phyloP scores from a whole-genome alignment of 441 rosid species.

The Corymbia calophylla region DNA sequence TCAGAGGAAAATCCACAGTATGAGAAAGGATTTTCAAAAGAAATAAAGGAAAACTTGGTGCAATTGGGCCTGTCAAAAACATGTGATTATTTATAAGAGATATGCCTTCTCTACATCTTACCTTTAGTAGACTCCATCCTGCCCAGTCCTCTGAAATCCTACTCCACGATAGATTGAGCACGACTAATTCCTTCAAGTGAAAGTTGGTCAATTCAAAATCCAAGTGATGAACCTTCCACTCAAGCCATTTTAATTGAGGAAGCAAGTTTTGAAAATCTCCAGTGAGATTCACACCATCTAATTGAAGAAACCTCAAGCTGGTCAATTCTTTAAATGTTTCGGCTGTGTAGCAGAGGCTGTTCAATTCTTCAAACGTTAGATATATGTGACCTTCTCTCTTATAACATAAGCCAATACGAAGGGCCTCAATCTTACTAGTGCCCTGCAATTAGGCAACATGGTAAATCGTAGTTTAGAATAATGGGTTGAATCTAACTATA shows the following conservation, averaged over 20 bases:
- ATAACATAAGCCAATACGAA: not conserved
- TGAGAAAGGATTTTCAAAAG: not conserved
- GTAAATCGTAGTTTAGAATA: rapidly evolving
- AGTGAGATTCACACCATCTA: rapidly evolving
- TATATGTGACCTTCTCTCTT: not conserved
- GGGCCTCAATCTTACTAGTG: rapidly evolving
- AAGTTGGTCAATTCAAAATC: not conserved
- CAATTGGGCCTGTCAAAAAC: rapidly evolving
- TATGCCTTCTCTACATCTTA: not conserved
- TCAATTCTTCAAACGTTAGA: too few relatives aligned
- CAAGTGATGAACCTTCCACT: rapidly evolving
- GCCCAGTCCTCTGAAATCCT: rapidly evolving
- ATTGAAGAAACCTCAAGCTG: not conserved
- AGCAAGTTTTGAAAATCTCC: not conserved
- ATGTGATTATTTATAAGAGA: rapidly evolving
- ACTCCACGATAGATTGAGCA: rapidly evolving
- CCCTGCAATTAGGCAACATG: rapidly evolving
- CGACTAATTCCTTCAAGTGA: rapidly evolving
- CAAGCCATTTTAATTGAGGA: not conserved
- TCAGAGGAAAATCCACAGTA: not conserved
- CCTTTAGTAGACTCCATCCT: not conserved
- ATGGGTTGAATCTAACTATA: rapidly evolving
- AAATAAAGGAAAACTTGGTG: not conserved
- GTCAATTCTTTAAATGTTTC: rapidly evolving
- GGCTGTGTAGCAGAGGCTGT: not conserved